Conservation (phyloP, 371 early-diverging fungal species). For the Lichtheimia hyalospora region DNA sequence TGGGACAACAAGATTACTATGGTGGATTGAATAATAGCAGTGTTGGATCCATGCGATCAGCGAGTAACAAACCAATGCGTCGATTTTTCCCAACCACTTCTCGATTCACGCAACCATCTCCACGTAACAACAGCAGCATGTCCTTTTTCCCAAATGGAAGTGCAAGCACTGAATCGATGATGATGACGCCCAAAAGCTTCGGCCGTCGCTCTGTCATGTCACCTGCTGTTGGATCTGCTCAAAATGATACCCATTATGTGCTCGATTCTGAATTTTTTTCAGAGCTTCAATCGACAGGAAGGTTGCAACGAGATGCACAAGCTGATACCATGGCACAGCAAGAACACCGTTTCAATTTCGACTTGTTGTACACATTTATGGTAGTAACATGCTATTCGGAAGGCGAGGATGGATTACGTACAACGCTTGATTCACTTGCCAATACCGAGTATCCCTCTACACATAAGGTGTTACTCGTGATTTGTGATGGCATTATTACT, state of each 20-base stretch:
- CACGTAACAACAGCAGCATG: constrained; percentile 3
- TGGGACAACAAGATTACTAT: neutral
- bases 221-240: neutral
- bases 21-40: constrained; percentile 5
- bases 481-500: constrained; percentile 80
- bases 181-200: neutral
- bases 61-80: constrained; percentile 15
- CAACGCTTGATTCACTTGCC: constrained; percentile 88
- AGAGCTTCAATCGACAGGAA: constrained; percentile 8
- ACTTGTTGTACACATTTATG: constrained; percentile 51
- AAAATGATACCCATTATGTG: constrained; percentile 1
- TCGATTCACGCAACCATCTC: constrained; percentile 41
- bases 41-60: constrained; percentile 1
- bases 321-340: constrained; percentile 25
- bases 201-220: neutral
- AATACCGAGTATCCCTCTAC: constrained; percentile 79
- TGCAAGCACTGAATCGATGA: neutral
- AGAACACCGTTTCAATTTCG: constrained; percentile 49
- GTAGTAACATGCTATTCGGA: constrained; percentile 85
- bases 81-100: constrained; percentile 48
- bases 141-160: neutral
- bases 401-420: constrained; percentile 78
- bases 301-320: constrained; percentile 9
- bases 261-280: constrained; percentile 19
- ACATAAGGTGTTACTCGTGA: constrained; percentile 82